Percentiles rank a stretch among this genome's conserved stretches.
phyloP scores from a whole-genome alignment of 2,329 filamentous ascomycete species.

The Aureobasidium sp. region DNA sequence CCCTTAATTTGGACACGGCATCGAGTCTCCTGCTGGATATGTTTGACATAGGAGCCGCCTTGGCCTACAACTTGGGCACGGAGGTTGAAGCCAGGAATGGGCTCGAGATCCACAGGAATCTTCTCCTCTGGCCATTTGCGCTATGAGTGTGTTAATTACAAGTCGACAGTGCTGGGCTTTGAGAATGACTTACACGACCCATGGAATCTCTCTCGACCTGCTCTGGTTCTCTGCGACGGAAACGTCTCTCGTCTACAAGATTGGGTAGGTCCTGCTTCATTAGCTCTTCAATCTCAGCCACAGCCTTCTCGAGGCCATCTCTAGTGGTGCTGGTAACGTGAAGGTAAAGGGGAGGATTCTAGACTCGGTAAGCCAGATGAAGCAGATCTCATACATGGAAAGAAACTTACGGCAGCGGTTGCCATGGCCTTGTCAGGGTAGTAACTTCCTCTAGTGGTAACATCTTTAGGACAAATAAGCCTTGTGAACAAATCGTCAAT shows the following conservation, averaged over 20 bases:
- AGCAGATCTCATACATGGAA: not conserved
- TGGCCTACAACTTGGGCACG: conserved; percentile 93
- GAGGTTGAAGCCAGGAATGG: conserved; percentile 88
- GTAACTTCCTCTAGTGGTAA: conserved; percentile 94
- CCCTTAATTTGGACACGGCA: conserved; percentile 99
- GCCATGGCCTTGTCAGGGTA: conserved; percentile 98
- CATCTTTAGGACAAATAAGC: conserved; percentile 72
- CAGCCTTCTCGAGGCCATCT: conserved; percentile 80
- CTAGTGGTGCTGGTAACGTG: conserved; percentile 92
- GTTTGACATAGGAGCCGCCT: conserved; percentile 92
- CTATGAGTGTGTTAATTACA: conserved; percentile 37
- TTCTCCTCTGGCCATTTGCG: conserved; percentile 99
- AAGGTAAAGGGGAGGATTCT: conserved; percentile 91
- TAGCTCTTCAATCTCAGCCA: conserved; percentile 82
- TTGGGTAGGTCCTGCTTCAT: conserved; percentile 96
- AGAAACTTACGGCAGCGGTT: conserved; percentile 67
- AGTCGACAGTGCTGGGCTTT: not conserved
- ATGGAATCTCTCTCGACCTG: conserved; percentile 82
- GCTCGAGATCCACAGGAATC: conserved; percentile 83
- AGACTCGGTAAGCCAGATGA: conserved; percentile 8
- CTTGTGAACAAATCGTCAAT: conserved; percentile 40
- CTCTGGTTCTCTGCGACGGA: conserved; percentile 73
- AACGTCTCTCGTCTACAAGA: conserved; percentile 86
- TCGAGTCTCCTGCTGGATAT: conserved; percentile 90
- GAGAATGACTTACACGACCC: conserved; percentile 58